phyloP scores from a whole-genome alignment of 441 rosid species.

The Pelargonium exstipulatum region DNA sequence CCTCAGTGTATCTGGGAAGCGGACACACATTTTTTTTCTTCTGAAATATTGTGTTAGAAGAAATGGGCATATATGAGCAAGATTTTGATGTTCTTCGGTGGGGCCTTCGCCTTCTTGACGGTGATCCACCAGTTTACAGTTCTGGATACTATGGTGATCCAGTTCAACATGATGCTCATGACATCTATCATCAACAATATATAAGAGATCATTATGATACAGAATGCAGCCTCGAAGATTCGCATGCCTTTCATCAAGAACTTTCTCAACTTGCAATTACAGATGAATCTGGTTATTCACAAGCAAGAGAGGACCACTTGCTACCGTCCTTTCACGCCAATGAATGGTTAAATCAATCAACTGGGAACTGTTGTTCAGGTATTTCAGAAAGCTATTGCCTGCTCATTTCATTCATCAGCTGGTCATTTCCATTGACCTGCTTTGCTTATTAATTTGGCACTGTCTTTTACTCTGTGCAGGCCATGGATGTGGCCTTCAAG shows the following conservation, averaged over 20 bases:
- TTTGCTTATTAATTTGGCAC: not conserved
- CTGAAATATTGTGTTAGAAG: constrained; percentile 15
- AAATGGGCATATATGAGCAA: constrained; percentile 45
- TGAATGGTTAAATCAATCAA: constrained; percentile 36
- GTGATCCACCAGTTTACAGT: constrained; percentile 27
- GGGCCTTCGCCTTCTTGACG: constrained; percentile 42
- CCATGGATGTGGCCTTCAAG: constrained; percentile 39
- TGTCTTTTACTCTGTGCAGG: constrained; percentile 33
- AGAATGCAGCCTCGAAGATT: constrained; percentile 44
- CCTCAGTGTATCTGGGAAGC: not conserved
- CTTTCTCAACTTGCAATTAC: constrained; percentile 50
- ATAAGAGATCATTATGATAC: constrained; percentile 32
- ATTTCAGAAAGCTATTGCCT: constrained; percentile 9
- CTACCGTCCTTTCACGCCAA: constrained; percentile 23
- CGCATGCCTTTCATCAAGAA: constrained; percentile 57
- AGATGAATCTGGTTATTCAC: constrained; percentile 36
- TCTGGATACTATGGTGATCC: constrained; percentile 38
- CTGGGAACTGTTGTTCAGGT: constrained; percentile 43
- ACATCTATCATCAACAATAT: constrained; percentile 32
- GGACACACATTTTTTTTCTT: not conserved
- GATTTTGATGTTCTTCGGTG: constrained; percentile 48
- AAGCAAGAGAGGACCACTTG: constrained; percentile 29
- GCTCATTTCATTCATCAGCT: constrained; percentile 1
- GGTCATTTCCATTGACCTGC: not conserved
- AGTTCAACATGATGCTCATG: constrained; percentile 31